Base-by-base conservation (phyloP, 192 early-diverging fungal genomes). In the Umbelopsis sp. region DNA sequence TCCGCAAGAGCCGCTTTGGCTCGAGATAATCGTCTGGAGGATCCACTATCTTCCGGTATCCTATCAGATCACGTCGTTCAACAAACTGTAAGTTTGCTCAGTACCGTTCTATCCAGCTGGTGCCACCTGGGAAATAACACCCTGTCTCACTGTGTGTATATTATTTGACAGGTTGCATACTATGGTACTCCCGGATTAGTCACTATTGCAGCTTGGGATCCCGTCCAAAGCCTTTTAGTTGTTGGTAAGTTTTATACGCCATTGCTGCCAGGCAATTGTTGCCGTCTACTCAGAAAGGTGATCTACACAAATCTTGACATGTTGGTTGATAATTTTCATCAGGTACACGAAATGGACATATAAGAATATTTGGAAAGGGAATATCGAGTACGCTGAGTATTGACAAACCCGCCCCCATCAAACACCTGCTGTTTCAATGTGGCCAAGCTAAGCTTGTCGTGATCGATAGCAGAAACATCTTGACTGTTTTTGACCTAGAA, bases 171-270 rank as follows among this genome's bases (percentile, higher is more conserved):
- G 78, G 67, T 80, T 18, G 69, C 74, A 67, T 73, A 46, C 4
- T 81, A 80, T 58, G 84, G 84, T 8, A 41, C 83, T 47, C 76
- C 82, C 25, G 78, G 75, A 13, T 49, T 51, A 27, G 69, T 80
- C 13, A 73, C 80, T 11, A 53, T 75, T 13, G 66, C 85, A 20
- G 87, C 86, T 21, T 84, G 75, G 47, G 87, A 89, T 50, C 74
- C 81, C 35, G 84, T 82, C 3, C 82, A 86, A 44, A 76, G 81
- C 11, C 55, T 89, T 22, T 74, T 89, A n/a, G 87, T 84, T 7
- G 66, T 79, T 35, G 84, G 87, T 80, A 85, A 79, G 70, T 18
- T 44, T 18, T 67, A 18, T 27, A 45, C 27, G 27, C 30, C 30
- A 44, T 16, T 25, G 1, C 46, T 27, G 21, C 46, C n/a, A 33